Evolutionary conservation across 2,329 filamentous ascomycete genomes (phyloP).

Genomic region (Trichophyton mentagrophytes): DNA sequence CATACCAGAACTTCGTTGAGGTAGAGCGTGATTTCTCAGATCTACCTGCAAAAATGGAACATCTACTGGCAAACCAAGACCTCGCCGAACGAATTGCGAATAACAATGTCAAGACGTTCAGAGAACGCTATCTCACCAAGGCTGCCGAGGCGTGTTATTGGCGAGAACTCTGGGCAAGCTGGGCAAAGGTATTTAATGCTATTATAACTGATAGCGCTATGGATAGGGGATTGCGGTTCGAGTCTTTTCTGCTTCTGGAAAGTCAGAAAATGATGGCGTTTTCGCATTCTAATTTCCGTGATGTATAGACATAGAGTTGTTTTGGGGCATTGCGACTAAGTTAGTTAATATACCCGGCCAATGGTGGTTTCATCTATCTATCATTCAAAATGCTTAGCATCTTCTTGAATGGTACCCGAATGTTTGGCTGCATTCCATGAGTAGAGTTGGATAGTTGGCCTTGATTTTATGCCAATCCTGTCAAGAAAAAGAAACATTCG

Average conservation of each 20-base stretch:
- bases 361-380: too few species aligned
- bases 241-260: conserved; percentile 22
- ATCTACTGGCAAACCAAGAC: conserved; percentile 26
- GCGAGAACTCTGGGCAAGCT: conserved; percentile 31
- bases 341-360: neutral
- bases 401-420: too few species aligned
- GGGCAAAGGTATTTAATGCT: conserved; percentile 17
- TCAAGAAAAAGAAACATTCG: too few species aligned
- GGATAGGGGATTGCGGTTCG: conserved; percentile 20
- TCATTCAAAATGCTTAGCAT: too few species aligned
- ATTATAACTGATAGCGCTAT: conserved; percentile 8
- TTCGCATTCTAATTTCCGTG: neutral
- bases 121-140: conserved; percentile 39
- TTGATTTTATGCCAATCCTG: too few species aligned
- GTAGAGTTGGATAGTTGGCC: too few species aligned
- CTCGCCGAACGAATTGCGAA: conserved; percentile 35
- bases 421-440: too few species aligned
- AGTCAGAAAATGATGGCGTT: conserved; percentile 16
- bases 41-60: conserved; percentile 30
- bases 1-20: conserved; percentile 37
- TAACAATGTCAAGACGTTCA: conserved; percentile 35
- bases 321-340: too few species aligned
- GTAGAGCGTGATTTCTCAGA: conserved; percentile 45
- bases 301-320: neutral
- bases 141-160: conserved; percentile 43